A percentile compares a stretch with the other conserved stretches of the same genome.
These are phyloP conservation scores for Nidularia pulvinata DNA, from an alignment of 768 basidiomycete species.

Conservation along the genomic window DNA sequence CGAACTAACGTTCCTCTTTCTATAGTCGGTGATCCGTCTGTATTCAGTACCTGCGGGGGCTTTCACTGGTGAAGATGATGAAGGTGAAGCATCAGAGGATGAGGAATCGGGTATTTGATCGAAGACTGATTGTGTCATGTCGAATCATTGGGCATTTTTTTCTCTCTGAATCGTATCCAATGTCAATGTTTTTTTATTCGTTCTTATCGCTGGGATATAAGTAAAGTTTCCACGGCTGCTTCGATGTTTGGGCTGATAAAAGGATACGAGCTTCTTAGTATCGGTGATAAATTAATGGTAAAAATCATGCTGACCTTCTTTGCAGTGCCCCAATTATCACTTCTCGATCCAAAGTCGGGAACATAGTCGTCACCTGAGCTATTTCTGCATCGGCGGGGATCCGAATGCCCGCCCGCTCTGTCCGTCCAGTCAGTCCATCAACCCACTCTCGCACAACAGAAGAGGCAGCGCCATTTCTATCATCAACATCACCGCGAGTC, in stretches of 20 bases:
- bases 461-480: conserved; percentile 18
- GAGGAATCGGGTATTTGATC: conserved; percentile 17
- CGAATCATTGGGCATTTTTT: background rate
- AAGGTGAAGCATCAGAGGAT: conserved; percentile 41
- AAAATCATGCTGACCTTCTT: conserved; percentile 60
- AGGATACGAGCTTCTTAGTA: conserved; percentile 1
- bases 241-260: conserved; percentile 69
- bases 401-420: conserved; percentile 58
- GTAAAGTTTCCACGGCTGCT: conserved; percentile 78
- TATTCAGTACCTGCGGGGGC: conserved; percentile 88
- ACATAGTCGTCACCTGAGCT: conserved; percentile 73
- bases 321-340: conserved; percentile 78
- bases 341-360: conserved; percentile 77
- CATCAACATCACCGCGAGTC: conserved; percentile 14
- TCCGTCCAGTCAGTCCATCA: conserved; percentile 71
- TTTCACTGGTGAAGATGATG: conserved; percentile 84
- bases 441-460: conserved; percentile 81
- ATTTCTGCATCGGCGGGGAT: conserved; percentile 81
- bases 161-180: background rate
- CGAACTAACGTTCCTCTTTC: conserved; percentile 1
- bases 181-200: background rate
- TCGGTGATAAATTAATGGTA: conserved; percentile 7
- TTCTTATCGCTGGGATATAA: conserved; percentile 44
- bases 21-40: conserved; percentile 88
- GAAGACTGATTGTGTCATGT: background rate